These are phyloP conservation scores for Hirsutella rhossiliensis DNA, from an alignment of 2,329 filamentous ascomycete species.

Conservation along the genomic window DNA sequence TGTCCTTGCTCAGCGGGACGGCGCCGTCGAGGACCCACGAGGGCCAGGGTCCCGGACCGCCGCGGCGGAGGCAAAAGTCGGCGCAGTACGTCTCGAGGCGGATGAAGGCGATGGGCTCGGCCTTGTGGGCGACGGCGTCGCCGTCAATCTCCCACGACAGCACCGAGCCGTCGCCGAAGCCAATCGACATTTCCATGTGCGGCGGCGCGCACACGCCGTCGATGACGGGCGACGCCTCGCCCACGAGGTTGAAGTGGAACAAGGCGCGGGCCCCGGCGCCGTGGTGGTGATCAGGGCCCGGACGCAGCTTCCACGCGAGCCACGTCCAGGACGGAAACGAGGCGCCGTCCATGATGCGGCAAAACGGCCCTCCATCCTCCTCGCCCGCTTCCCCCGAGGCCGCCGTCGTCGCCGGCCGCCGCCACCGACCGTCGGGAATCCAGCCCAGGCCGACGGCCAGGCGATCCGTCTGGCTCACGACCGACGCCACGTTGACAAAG, in stretches of 20 bases:
- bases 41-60: neutral
- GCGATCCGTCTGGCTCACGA: slow-evolving; percentile 20
- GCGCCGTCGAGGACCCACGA: slow-evolving; percentile 2
- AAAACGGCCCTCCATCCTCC: slow-evolving; percentile 12
- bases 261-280: neutral
- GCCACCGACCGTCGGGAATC: slow-evolving; percentile 12
- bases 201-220: slow-evolving; percentile 18
- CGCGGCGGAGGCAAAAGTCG: slow-evolving; percentile 13
- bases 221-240: slow-evolving; percentile 13
- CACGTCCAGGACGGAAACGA: slow-evolving; percentile 25
- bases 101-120: slow-evolving; percentile 16
- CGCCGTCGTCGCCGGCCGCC: neutral
- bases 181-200: slow-evolving; percentile 20
- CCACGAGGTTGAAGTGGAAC: slow-evolving; percentile 19
- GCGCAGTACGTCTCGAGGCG: slow-evolving; percentile 22
- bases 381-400: slow-evolving; percentile 5
- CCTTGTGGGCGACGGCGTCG: slow-evolving; percentile 16
- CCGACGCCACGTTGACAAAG: slow-evolving; percentile 12
- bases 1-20: slow-evolving; percentile 10
- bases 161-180: slow-evolving; percentile 19
- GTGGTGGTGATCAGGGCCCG: slow-evolving; percentile 1
- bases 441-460: slow-evolving; percentile 22
- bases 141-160: slow-evolving; percentile 23
- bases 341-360: slow-evolving; percentile 7
- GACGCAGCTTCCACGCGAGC: slow-evolving; percentile 21